These are phyloP conservation scores for Ananas comosus DNA, from an alignment of 176 grass and related monocot genomes.

Conservation along the genomic window DNA sequence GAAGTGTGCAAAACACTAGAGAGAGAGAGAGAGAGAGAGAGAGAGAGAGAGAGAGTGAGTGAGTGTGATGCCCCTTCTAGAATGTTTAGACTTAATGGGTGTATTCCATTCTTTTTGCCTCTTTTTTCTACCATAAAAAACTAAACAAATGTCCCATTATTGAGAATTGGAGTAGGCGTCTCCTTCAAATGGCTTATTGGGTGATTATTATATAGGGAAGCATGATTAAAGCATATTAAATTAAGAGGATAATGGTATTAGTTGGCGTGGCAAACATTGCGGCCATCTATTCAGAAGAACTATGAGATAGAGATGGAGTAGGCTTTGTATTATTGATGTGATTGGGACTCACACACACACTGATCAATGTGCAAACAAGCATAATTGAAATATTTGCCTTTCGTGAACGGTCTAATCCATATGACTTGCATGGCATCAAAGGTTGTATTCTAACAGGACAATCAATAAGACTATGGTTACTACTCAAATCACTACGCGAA, in stretches of 20 bases:
- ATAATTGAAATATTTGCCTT: not conserved
- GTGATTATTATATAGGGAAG: too few relatives aligned
- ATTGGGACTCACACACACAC: not conserved
- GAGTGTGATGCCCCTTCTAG: not conserved
- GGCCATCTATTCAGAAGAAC: not conserved
- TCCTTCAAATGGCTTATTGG: too few relatives aligned
- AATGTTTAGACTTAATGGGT: not conserved
- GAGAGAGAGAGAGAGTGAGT: too few relatives aligned
- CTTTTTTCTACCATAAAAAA: too few relatives aligned
- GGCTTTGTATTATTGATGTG: conserved; percentile 2
- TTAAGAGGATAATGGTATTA: not conserved
- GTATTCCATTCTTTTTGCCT: not conserved
- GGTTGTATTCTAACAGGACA: too few relatives aligned
- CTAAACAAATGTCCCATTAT: too few relatives aligned
- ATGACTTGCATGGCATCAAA: too few relatives aligned
- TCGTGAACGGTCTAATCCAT: not conserved
- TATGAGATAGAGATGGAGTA: not conserved
- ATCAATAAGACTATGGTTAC: too few relatives aligned
- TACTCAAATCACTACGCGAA: too few relatives aligned
- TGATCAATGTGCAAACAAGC: not conserved
- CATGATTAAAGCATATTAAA: not conserved
- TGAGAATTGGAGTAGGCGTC: too few relatives aligned
- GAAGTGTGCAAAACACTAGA: not conserved
- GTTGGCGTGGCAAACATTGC: not conserved
- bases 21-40: not conserved